These are phyloP conservation scores for Fusarium verrucosum DNA, from an alignment of 2,329 filamentous ascomycete species.

Conservation along the genomic window DNA sequence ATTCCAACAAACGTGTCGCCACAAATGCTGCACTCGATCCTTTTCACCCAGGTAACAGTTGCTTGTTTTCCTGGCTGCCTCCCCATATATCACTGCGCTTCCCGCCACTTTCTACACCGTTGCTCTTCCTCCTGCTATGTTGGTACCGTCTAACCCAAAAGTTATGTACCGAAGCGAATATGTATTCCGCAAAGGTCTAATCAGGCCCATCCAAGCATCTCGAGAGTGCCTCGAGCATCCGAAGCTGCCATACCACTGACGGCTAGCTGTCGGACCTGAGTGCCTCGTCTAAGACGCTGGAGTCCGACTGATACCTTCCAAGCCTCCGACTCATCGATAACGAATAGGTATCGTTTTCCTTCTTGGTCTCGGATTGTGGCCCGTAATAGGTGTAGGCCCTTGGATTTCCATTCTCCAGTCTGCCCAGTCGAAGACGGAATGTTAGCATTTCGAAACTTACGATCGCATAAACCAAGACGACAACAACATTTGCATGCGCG, in stretches of 20 bases:
- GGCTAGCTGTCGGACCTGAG: constrained; percentile 67
- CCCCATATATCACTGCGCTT: constrained; percentile 36
- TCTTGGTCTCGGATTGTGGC: constrained; percentile 73
- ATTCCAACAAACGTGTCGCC: constrained; percentile 46
- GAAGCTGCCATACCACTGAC: constrained; percentile 64
- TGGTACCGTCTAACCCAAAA: constrained; percentile 39
- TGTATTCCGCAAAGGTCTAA: constrained; percentile 21
- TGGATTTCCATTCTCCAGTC: constrained; percentile 64
- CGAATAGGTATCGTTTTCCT: constrained; percentile 72
- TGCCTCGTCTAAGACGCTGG: constrained; percentile 67
- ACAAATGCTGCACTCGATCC: constrained; percentile 40
- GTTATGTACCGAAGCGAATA: constrained; percentile 41
- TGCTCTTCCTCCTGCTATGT: constrained; percentile 18
- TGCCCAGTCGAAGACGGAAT: constrained; percentile 52
- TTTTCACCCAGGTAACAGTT: constrained; percentile 39
- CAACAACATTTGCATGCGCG: constrained; percentile 72
- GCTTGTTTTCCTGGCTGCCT: constrained; percentile 4
- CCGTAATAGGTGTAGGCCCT: constrained; percentile 69
- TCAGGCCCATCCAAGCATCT: constrained; percentile 65
- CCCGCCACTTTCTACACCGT: constrained; percentile 8
- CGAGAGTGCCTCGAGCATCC: constrained; percentile 65
- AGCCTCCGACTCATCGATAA: constrained; percentile 70
- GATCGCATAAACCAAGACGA: constrained; percentile 61
- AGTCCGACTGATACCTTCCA: constrained; percentile 74
- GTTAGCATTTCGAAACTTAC: constrained; percentile 57